Conservation (phyloP, 2,329 filamentous ascomycete genomes). For the Monosporascus sp. region DNA sequence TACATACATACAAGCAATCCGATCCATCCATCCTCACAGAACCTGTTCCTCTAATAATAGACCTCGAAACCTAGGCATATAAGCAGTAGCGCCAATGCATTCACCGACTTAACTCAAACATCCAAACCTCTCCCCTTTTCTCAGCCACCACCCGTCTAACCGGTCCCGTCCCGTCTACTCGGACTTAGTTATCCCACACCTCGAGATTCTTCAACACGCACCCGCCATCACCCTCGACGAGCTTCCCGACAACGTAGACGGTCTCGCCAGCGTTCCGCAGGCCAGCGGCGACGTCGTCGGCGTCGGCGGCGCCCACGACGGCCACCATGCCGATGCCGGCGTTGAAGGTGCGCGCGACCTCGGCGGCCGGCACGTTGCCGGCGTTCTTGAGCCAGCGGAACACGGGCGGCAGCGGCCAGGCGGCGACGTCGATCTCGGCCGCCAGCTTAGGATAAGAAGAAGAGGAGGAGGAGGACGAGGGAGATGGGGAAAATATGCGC, state of each 20-base stretch:
- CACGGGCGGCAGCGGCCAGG: conserved; percentile 72
- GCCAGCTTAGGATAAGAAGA: conserved; percentile 41
- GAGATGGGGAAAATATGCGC: conserved; percentile 73
- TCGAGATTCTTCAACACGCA: conserved; percentile 59
- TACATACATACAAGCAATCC: too few relatives aligned
- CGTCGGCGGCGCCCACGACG: conserved; percentile 64
- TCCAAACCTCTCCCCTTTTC: background rate
- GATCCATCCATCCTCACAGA: too few relatives aligned
- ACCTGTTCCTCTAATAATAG: too few relatives aligned
- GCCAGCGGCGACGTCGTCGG: conserved; percentile 50
- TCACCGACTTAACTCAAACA: background rate
- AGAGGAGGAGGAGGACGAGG: too few relatives aligned
- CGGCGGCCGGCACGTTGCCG: conserved; percentile 64
- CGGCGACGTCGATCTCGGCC: conserved; percentile 71
- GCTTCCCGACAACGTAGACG: conserved; percentile 68
- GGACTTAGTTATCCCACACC: conserved; percentile 29
- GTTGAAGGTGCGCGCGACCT: conserved; percentile 94
- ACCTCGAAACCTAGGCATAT: background rate
- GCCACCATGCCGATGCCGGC: conserved; percentile 91
- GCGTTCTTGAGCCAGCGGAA: conserved; percentile 79
- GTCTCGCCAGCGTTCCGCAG: conserved; percentile 67
- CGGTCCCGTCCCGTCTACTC: conserved; percentile 18
- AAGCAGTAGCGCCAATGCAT: background rate
- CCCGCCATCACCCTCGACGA: conserved; percentile 53
- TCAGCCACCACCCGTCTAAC: background rate